A percentile compares a stretch with the other conserved stretches of the same genome.
Conservation (phyloP, 805 yeast species). For the Henningerozyma blattae region DNA sequence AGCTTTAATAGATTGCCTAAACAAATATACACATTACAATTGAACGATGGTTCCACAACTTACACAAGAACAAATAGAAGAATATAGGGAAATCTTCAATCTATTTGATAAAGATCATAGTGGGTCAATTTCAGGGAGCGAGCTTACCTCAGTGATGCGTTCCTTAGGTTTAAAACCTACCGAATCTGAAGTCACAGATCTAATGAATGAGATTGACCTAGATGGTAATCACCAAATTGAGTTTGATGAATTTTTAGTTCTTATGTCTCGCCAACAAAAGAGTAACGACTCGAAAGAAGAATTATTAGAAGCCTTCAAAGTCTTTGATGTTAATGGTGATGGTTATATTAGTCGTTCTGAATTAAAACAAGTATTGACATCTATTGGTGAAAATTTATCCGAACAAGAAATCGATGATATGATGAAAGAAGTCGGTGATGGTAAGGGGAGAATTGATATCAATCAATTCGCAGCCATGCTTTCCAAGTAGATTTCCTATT, state of each 20-base stretch:
- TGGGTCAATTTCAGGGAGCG: constrained; percentile 90
- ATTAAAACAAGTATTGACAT: constrained; percentile 87
- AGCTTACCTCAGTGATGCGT: constrained; percentile 95
- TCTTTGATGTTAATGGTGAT: constrained; percentile 90
- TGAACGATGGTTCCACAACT: constrained; percentile 23
- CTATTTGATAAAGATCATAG: constrained; percentile 92
- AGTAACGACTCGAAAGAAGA: constrained; percentile 96
- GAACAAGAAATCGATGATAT: constrained; percentile 95
- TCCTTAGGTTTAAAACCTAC: constrained; percentile 95
- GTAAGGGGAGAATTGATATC: constrained; percentile 93
- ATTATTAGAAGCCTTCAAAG: constrained; percentile 93
- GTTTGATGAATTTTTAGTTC: constrained; percentile 67
- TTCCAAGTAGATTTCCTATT: constrained; percentile 40
- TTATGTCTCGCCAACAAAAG: constrained; percentile 85
- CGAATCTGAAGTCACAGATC: constrained; percentile 85
- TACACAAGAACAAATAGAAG: constrained; percentile 89
- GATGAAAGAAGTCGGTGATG: constrained; percentile 89
- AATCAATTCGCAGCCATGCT: constrained; percentile 87
- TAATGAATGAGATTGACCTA: constrained; percentile 93
- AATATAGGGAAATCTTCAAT: constrained; percentile 93
- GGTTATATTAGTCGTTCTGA: constrained; percentile 93
- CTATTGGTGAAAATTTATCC: constrained; percentile 90
- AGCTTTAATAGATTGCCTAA: too few species aligned
- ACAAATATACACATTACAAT: too few species aligned
- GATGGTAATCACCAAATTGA: constrained; percentile 87